Percentiles rank a stretch among this genome's conserved stretches.
phyloP scores from a whole-genome alignment of 2,329 filamentous ascomycete genomes.

The Xylariaceae sp. region DNA sequence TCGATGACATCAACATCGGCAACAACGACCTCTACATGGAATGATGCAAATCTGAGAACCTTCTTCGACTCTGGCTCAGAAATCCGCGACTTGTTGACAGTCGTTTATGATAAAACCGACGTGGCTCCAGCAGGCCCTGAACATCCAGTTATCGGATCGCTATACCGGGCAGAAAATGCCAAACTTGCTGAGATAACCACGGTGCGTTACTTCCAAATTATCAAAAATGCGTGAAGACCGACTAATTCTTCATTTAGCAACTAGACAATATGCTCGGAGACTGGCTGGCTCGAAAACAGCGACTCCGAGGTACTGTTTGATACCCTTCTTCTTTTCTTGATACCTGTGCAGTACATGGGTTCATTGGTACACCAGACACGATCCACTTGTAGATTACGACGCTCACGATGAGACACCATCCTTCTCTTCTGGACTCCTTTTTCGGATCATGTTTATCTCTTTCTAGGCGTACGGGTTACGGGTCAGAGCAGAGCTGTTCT shows the following conservation, averaged over 20 bases:
- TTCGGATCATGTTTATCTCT: too few relatives aligned
- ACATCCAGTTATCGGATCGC: constrained; percentile 73
- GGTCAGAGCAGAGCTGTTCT: too few relatives aligned
- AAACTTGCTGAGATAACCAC: constrained; percentile 82
- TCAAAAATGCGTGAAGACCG: constrained; percentile 9
- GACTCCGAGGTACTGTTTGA: constrained; percentile 49
- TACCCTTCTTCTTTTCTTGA: background rate
- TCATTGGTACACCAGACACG: too few relatives aligned
- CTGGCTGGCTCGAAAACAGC: constrained; percentile 64
- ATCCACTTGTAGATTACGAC: too few relatives aligned
- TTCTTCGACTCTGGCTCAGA: constrained; percentile 90
- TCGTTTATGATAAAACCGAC: constrained; percentile 89
- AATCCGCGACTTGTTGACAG: constrained; percentile 81
- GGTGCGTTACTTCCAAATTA: constrained; percentile 38
- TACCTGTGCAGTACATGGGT: too few relatives aligned
- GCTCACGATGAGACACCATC: too few relatives aligned
- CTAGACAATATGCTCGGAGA: constrained; percentile 83
- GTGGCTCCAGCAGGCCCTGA: constrained; percentile 75
- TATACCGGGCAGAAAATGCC: constrained; percentile 85
- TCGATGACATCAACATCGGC: constrained; percentile 51
- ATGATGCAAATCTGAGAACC: constrained; percentile 75
- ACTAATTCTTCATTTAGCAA: constrained; percentile 43
- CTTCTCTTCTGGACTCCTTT: too few relatives aligned
- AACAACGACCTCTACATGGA: constrained; percentile 67
- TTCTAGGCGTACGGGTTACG: too few relatives aligned